Base-by-base conservation (phyloP, 345 rosid genomes). In the Mangifera indica region DNA sequence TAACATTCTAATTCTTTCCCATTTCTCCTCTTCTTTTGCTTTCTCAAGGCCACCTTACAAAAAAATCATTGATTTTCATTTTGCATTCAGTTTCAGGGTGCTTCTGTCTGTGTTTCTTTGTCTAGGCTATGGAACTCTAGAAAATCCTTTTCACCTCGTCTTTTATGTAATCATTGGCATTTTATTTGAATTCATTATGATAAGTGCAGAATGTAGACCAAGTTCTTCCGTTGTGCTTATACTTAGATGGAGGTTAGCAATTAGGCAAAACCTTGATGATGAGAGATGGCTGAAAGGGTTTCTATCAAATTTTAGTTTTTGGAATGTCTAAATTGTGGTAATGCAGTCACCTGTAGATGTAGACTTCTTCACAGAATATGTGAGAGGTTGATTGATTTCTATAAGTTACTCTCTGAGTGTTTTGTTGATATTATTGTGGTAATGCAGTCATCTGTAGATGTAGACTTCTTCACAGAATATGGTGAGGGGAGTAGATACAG, bases 391-490 rank as follows among this genome's bases (percentile, higher is more conserved):
- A 66, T 66, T 45, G 15, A 14, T 52, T 48, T 46, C 5, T 46
- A 34, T 17, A 42, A 29, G 11, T 56, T 63, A 45, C 68, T 60
- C 20, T 62, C 45, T 14, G 52, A 7, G 18, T 60, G 18, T 59
- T 40, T 20, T 70, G 49, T 54, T 25, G 42, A 46, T 71, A 44
- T 76, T 67, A 4, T 59, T 59, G 24, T 76, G 75, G 45, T 75
- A 21, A 67, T 83, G 82, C 85, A 92, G 97, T 83, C 91, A 80
- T 83, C 91, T 12, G 91, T 79, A 5, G 96, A 92, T 59, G 81
- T 90, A 63, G 93, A 92, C 77, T 92, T 92, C 78, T 92, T 92
- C 89, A 92, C 98, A 2, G 96, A 92, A 25, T 92, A 92, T 59
- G 96, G 98, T 44, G 98, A 92, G 77, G 97, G 98, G 56, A 87